phyloP scores from a whole-genome alignment of 768 basidiomycete species.

The Russula sp. region DNA sequence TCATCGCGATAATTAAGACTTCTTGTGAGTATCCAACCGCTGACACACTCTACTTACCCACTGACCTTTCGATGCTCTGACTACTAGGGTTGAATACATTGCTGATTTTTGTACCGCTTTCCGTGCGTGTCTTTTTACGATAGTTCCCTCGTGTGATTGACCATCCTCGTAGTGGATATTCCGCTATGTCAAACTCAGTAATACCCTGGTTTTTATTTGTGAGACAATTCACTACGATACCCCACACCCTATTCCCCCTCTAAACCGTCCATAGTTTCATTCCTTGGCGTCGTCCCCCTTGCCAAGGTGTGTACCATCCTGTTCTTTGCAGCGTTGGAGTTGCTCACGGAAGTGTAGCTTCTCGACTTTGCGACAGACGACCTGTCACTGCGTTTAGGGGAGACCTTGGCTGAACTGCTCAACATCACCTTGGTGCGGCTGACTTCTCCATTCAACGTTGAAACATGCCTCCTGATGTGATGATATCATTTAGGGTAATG shows the following conservation, averaged over 20 bases:
- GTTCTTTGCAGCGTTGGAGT: background rate
- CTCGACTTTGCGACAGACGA: slow-evolving; percentile 86
- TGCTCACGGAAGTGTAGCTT: slow-evolving; percentile 43
- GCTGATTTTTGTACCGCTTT: slow-evolving; percentile 67
- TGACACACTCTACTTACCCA: background rate
- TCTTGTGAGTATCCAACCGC: slow-evolving; percentile 50
- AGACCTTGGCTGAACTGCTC: slow-evolving; percentile 77
- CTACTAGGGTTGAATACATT: slow-evolving; percentile 64
- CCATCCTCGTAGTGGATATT: slow-evolving; percentile 60
- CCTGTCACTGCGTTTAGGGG: slow-evolving; percentile 74
- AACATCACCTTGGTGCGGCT: slow-evolving; percentile 72
- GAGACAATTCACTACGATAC: slow-evolving; percentile 34
- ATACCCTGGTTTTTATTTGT: slow-evolving; percentile 76
- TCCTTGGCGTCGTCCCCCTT: slow-evolving; percentile 79
- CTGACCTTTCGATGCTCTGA: slow-evolving; percentile 8
- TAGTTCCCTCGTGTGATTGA: slow-evolving; percentile 15
- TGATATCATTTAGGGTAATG: slow-evolving; percentile 32
- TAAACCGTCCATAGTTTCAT: slow-evolving; percentile 51
- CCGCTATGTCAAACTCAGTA: slow-evolving; percentile 51
- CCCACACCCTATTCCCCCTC: background rate
- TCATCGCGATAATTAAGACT: slow-evolving; percentile 52
- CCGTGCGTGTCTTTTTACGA: slow-evolving; percentile 42
- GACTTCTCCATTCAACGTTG: background rate
- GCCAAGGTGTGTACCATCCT: slow-evolving; percentile 53
- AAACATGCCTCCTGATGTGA: background rate